Base-by-base conservation (phyloP, 257 asterid species). In the Solanum dulcamara region DNA sequence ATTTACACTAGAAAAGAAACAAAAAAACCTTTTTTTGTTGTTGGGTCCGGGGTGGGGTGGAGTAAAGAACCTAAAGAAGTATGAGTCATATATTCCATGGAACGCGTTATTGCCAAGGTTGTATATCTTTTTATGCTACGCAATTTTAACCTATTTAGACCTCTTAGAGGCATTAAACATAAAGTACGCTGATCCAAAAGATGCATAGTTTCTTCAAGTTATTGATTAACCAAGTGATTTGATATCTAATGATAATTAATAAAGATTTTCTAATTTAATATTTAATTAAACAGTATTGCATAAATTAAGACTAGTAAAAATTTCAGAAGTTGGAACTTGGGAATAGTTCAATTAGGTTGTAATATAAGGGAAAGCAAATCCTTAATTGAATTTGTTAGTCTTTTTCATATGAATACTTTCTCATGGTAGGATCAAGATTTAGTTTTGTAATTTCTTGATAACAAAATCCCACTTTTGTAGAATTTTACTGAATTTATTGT, bases 251-350 rank as follows among this genome's bases (percentile, higher is more conserved):
- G 8, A 14, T 15, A 33, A 30, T 66, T 14, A 30, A 66, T 64
- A 64, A 4, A 30, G 10, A 28, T 13, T 64, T 64, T 55, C 7
- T 55, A 3, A 55, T 0, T 7, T 24, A 26, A 59, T 7, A 30
- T 66, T 14, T 12, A 3, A 30, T 64, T 7, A 30, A 30, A 30
- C 0, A 0, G 11, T 0, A 3, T 1, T 8, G 28, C 11, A 6
- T 28, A 64, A 64, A 64, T 64, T 64, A 14, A 28, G 0, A 68
- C 10, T 0, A 33, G 0, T 17, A 6, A 33, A 48, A 17, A 26
- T 68, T 4, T 33, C 0, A 67, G 7, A 67, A 67, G 10, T 1
- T 30, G 0, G 62, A 48, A 48, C 5, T 53, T 53, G 26, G 62
- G 12, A 53, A 66, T 32, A 32, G 44, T 32, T 20, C 20, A 4